Evolutionary conservation across 345 rosid genomes (phyloP), one percentile per base, ranked within the genome.

Genomic region (Diplotaxis tenuifolia): DNA sequence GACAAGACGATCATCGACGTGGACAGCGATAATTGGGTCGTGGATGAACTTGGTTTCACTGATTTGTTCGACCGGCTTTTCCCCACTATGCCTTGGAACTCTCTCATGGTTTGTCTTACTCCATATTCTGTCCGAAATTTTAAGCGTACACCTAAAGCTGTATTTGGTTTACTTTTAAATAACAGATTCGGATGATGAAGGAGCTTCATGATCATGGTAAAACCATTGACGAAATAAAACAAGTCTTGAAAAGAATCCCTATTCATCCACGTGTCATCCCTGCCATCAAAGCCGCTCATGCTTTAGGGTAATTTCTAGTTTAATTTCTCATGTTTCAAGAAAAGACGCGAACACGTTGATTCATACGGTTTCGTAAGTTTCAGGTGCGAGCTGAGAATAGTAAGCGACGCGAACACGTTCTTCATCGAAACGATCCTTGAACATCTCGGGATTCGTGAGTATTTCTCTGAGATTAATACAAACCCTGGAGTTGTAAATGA

Each of bases 321-420:
- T 5, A 67, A 16, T 18, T 21, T 59, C 3, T 5, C 34, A 52
- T 72, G 15, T 1, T 49, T 32, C 10, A 10, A 40, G 42, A 19
- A 64, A 25, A 54, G 14, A 64, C 20, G 27, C 7, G 12, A 4
- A 1, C 27, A 45, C 12, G 29, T 31, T 59, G 4, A 1, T 16
- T 21, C 10, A 19, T 45, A 61, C 27, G 68, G 55, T 50, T 15
- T n/a, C 7, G 14, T 76, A 2, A 23, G 15, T 8, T 67, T 25
- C 75, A 93, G 98, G 82, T 89, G 96, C 61, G 94, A 91, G 66
- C 72, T 91, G 83, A 86, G 94, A 79, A 84, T 93, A 47, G 83
- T 91, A 9, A 91, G 97, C 20, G 97, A 90, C 53, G 96, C 97
- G 0, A 90, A 93, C 64, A 25, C 73, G 81, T 89, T 93, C 62